Base-by-base conservation (phyloP, 345 rosid species). In the Salix exigua region DNA sequence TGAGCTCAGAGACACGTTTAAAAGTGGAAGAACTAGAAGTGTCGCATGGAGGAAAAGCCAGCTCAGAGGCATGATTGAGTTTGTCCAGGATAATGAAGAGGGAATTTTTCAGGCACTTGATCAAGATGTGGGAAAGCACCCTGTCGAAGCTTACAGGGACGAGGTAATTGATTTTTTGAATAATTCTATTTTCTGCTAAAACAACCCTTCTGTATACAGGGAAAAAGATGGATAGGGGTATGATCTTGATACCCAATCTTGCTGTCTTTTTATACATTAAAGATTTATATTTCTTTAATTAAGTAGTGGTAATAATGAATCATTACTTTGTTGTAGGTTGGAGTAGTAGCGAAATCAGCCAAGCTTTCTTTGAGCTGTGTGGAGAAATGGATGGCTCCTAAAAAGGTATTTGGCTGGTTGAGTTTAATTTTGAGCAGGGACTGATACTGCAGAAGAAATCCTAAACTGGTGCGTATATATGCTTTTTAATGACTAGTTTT, bases 91-190 rank as follows among this genome's bases (percentile, higher is more conserved):
- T 21, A 88, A 94, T 13, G 91, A 89, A 62, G 87, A 87, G 0
- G 55, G 61, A 73, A 82, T 94, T 65, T 86, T 80, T 8, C 60
- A 73, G 35, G 92, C 84, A 37, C 88, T 94, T 73, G 72, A 75
- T 84, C 86, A 89, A 73, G 98, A 94, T 86, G 86, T 94, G 72
- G 97, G 98, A 2, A 94, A 94, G 83, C 90, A 88, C 67, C 90
- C 88, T 17, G 88, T 85, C 60, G 98, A 94, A 82, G 81, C 89
- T 77, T 94, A 84, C 51, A 79, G 97, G 73, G 97, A 94, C 66
- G 98, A 92, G 88, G 94, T 82, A 73, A 78, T 9, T 12, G 5
- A 14, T 4, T 21, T 7, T 11, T 0, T 65, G 2, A 68, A 18
- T 64, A 13, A 46, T 13, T 46, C 5, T 46, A 1, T 13, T 1